phyloP scores from a whole-genome alignment of 2,329 filamentous ascomycete genomes.

The Myrmaecium sp. region DNA sequence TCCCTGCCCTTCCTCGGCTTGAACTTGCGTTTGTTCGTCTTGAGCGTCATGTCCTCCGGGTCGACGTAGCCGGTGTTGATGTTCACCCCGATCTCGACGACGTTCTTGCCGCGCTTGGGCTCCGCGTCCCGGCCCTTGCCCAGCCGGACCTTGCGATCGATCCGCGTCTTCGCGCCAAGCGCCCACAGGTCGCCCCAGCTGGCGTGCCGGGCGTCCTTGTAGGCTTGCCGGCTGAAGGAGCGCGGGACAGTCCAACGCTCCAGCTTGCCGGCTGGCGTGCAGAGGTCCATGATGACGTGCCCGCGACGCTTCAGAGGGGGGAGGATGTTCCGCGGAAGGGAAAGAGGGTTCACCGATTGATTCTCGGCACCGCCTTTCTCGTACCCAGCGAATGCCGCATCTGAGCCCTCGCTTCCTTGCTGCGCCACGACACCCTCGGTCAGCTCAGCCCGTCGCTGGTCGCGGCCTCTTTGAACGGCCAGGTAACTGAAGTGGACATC shows the following conservation, averaged over 20 bases:
- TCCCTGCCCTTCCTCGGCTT: too few relatives aligned
- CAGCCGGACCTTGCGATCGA: slow-evolving; percentile 41
- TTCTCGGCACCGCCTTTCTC: too few relatives aligned
- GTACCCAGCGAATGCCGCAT: slow-evolving; percentile 57
- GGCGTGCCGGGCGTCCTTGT: slow-evolving; percentile 81
- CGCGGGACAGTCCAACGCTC: slow-evolving; percentile 89
- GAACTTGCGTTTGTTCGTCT: too few relatives aligned
- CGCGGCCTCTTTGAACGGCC: slow-evolving; percentile 61
- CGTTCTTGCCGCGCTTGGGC: too few relatives aligned
- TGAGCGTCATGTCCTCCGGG: too few relatives aligned
- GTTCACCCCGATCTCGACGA: too few relatives aligned
- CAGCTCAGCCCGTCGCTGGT: slow-evolving; percentile 28
- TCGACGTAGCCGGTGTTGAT: too few relatives aligned
- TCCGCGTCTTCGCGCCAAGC: slow-evolving; percentile 75
- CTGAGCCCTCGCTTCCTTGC: slow-evolving; percentile 41
- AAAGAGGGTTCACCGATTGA: slow-evolving; percentile 30
- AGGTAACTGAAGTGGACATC: slow-evolving; percentile 85
- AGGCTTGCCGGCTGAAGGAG: slow-evolving; percentile 65
- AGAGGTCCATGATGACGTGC: slow-evolving; percentile 80
- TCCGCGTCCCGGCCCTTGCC: too few relatives aligned
- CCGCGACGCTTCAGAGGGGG: slow-evolving; percentile 74
- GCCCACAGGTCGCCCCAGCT: slow-evolving; percentile 93
- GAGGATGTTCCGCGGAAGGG: slow-evolving; percentile 62
- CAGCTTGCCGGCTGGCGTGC: slow-evolving; percentile 67
- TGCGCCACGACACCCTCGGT: slow-evolving; percentile 13